Evolutionary conservation across 2,329 filamentous ascomycete species (phyloP).

Genomic region (Akanthomyces lecanii): DNA sequence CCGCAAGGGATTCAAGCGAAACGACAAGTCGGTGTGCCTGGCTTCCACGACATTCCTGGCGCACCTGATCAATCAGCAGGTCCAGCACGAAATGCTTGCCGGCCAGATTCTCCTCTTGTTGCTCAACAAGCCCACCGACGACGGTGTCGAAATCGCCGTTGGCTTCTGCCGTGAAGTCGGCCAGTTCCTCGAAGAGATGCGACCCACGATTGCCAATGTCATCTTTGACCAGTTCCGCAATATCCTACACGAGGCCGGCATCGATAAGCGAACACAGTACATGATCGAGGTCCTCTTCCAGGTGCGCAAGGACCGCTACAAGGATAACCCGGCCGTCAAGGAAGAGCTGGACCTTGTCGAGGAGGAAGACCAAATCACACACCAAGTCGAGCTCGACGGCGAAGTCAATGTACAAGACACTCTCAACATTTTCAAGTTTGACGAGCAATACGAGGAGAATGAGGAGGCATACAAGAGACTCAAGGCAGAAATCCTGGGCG

Average conservation of each 20-base stretch:
- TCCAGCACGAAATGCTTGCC: conserved; percentile 87
- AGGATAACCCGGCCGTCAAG: conserved; percentile 84
- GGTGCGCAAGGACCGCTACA: conserved; percentile 92
- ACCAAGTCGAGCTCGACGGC: conserved; percentile 76
- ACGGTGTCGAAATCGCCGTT: conserved; percentile 96
- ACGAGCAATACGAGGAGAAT: conserved; percentile 83
- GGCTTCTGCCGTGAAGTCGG: conserved; percentile 90
- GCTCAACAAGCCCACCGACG: conserved; percentile 91
- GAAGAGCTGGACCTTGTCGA: conserved; percentile 94
- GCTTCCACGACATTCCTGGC: conserved; percentile 93
- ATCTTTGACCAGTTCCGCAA: conserved; percentile 96
- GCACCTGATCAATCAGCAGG: conserved; percentile 93
- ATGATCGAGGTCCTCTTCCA: conserved; percentile 99
- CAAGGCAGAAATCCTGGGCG: conserved; percentile 89
- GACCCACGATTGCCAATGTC: conserved; percentile 75
- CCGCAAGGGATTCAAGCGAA: conserved; percentile 89
- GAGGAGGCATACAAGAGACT: conserved; percentile 86
- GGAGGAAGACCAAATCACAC: conserved; percentile 97
- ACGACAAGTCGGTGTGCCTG: conserved; percentile 93
- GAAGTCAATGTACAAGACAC: conserved; percentile 80
- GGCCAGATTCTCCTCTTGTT: conserved; percentile 91
- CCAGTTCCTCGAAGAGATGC: conserved; percentile 94
- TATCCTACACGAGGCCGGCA: conserved; percentile 92
- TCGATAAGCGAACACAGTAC: conserved; percentile 98
- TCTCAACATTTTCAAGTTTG: conserved; percentile 94